These are phyloP conservation scores for Datura wrightii DNA, from an alignment of 257 asterid species.

Conservation along the genomic window DNA sequence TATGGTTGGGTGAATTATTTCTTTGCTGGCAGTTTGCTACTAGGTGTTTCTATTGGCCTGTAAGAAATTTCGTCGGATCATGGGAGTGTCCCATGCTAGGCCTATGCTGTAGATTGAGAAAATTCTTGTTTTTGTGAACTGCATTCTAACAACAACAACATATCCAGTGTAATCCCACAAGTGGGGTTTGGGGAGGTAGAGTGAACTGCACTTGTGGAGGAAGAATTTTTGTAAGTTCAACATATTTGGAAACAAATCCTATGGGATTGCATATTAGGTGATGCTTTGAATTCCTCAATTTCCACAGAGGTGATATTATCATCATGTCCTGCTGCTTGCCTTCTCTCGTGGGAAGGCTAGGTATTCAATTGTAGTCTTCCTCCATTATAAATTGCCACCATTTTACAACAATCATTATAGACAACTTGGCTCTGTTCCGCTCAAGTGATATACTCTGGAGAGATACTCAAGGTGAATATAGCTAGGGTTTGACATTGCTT, in stretches of 20 bases:
- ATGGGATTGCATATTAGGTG: neutral
- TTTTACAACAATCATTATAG: neutral
- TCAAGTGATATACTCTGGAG: neutral
- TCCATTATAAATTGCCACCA: neutral
- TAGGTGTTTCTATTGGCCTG: slow-evolving; percentile 23
- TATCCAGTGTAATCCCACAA: too few relatives aligned
- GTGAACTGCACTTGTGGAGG: neutral
- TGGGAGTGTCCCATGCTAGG: neutral
- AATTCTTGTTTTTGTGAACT: neutral
- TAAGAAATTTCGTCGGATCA: neutral
- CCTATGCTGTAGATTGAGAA: neutral
- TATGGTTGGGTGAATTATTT: slow-evolving; percentile 5
- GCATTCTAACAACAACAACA: too few relatives aligned
- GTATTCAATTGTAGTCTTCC: neutral
- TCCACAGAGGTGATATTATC: neutral
- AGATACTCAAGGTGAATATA: neutral
- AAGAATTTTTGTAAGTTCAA: neutral
- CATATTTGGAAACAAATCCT: slow-evolving; percentile 8
- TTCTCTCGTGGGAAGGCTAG: neutral
- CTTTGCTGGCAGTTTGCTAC: slow-evolving; percentile 13
- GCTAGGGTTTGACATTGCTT: slow-evolving; percentile 6
- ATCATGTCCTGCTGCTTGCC: neutral
- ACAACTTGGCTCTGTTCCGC: neutral
- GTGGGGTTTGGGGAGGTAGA: too few relatives aligned
- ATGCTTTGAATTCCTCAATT: neutral